These are phyloP conservation scores for Amanita exitialis DNA, from an alignment of 768 basidiomycete species.

Conservation along the genomic window DNA sequence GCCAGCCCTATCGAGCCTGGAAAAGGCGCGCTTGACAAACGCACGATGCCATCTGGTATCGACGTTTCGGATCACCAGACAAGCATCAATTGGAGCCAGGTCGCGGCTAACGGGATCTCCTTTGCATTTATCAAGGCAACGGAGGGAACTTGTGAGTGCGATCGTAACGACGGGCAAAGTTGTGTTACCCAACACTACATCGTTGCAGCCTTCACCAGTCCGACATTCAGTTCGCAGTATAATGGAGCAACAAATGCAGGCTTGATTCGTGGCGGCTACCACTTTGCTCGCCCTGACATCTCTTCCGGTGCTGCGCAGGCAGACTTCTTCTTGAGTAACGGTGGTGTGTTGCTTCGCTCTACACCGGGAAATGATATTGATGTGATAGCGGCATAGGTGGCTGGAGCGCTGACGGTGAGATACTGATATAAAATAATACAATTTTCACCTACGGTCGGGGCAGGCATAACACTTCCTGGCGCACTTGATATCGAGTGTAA, in stretches of 20 bases:
- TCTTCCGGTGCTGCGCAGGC: slow-evolving; percentile 52
- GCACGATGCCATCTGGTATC: slow-evolving; percentile 36
- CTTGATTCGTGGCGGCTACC: slow-evolving; percentile 51
- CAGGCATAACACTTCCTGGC: slow-evolving; percentile 46
- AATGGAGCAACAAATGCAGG: slow-evolving; percentile 43
- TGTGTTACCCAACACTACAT: not conserved
- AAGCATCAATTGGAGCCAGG: slow-evolving; percentile 39
- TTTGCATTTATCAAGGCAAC: slow-evolving; percentile 65
- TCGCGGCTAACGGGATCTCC: slow-evolving; percentile 37
- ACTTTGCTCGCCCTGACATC: slow-evolving; percentile 46
- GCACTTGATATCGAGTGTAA: slow-evolving; percentile 55
- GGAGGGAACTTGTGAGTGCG: slow-evolving; percentile 39
- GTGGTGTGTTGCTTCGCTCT: slow-evolving; percentile 23
- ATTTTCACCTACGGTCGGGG: not conserved
- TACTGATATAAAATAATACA: slow-evolving; percentile 6
- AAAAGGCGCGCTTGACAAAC: slow-evolving; percentile 12
- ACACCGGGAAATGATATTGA: not conserved
- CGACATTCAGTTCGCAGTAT: slow-evolving; percentile 40
- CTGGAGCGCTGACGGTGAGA: slow-evolving; percentile 35
- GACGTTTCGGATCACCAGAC: slow-evolving; percentile 46
- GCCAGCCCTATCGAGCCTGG: slow-evolving; percentile 1
- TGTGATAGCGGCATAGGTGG: slow-evolving; percentile 24
- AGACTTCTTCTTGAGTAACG: slow-evolving; percentile 44
- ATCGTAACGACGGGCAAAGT: not conserved
- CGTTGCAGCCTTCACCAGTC: slow-evolving; percentile 25